Percentiles rank a stretch among this genome's conserved stretches.
Conservation (phyloP, 2,329 filamentous ascomycete species). For the Pseudogymnoascus sp. region DNA sequence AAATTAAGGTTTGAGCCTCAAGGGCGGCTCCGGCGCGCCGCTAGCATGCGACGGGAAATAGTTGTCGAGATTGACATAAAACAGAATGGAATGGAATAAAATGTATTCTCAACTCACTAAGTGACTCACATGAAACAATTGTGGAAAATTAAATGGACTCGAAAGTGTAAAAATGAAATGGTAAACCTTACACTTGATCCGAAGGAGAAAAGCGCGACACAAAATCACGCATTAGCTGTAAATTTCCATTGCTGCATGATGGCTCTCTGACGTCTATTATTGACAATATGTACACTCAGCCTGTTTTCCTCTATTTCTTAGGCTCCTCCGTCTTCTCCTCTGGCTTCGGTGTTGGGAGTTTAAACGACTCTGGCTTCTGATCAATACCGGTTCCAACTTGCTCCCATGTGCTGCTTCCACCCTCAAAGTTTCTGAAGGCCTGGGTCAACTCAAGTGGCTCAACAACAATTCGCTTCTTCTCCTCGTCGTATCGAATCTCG, state of each 20-base stretch:
- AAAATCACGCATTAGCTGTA: constrained; percentile 4
- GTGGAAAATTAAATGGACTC: not conserved
- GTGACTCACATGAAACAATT: not conserved
- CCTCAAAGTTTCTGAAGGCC: constrained; percentile 97
- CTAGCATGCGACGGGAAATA: not conserved
- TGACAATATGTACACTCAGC: constrained; percentile 12
- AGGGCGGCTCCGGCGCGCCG: not conserved
- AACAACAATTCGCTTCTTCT: constrained; percentile 99
- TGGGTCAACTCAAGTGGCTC: constrained; percentile 97
- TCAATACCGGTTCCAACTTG: constrained; percentile 67
- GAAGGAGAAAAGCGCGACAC: not conserved
- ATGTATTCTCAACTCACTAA: not conserved
- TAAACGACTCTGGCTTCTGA: constrained; percentile 80
- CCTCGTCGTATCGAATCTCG: constrained; percentile 95
- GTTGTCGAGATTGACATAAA: not conserved
- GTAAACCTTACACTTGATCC: not conserved
- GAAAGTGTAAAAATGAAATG: not conserved
- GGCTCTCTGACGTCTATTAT: constrained; percentile 4
- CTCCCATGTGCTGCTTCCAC: constrained; percentile 69
- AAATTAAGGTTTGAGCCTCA: constrained; percentile 1
- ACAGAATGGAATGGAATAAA: not conserved
- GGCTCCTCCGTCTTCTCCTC: constrained; percentile 85
- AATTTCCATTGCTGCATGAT: not conserved
- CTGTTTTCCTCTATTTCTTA: constrained; percentile 64
- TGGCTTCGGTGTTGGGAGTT: constrained; percentile 90